A percentile compares a stretch with the other conserved stretches of the same genome.
Evolutionary conservation across 805 yeast genomes (phyloP).

Genomic region (Starmerella stigmatis): DNA sequence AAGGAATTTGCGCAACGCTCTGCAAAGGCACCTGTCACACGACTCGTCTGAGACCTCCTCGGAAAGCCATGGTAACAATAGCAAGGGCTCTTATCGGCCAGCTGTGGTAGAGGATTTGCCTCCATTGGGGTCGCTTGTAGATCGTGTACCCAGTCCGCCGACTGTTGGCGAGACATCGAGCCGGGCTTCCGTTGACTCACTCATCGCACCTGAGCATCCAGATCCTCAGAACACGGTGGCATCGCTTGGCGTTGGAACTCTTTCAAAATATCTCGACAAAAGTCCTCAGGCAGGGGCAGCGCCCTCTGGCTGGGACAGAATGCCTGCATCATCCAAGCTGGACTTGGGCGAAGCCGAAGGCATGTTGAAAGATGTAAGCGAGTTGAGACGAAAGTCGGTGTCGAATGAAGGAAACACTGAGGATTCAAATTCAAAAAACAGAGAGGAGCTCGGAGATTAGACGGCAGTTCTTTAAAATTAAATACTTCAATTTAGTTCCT

Average conservation of each 20-base stretch:
- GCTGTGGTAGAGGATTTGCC: slow-evolving; percentile 10
- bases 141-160: slow-evolving; percentile 12
- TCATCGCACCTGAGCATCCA: background rate
- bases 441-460: too few species aligned
- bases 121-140: slow-evolving; percentile 12
- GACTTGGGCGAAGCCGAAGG: slow-evolving; percentile 1
- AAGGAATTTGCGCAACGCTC: slow-evolving; percentile 10
- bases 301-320: slow-evolving; percentile 4
- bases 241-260: slow-evolving; percentile 1
- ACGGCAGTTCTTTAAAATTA: background rate
- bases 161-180: background rate
- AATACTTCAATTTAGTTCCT: too few species aligned
- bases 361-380: background rate
- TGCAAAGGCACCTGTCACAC: slow-evolving; percentile 6
- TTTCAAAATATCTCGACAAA: slow-evolving; percentile 15
- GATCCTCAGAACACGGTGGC: background rate
- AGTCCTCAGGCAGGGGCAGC: slow-evolving; percentile 9
- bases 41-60: background rate
- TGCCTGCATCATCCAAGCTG: slow-evolving; percentile 4
- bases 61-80: background rate
- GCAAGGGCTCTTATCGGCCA: background rate
- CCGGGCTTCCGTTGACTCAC: background rate
- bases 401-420: background rate
- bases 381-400: background rate
- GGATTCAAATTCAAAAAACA: background rate